A percentile compares a stretch with the other conserved stretches of the same genome.
phyloP scores from a whole-genome alignment of 768 basidiomycete genomes.

The Tylopilus cervinicoccineus region DNA sequence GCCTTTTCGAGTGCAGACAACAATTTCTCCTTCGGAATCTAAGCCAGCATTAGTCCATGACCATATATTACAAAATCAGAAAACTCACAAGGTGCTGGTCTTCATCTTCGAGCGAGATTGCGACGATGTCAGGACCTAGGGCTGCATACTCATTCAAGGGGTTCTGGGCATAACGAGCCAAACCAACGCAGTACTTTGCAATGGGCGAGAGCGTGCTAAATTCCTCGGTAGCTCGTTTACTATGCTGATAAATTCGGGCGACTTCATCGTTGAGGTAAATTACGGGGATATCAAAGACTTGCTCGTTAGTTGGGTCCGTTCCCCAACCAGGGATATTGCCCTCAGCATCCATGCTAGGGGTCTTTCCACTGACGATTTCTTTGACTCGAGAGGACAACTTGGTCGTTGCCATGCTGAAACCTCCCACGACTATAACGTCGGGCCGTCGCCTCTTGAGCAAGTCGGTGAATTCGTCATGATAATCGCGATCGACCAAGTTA shows the following conservation, averaged over 20 bases:
- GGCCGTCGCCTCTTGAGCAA: constrained; percentile 81
- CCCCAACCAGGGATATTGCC: constrained; percentile 22
- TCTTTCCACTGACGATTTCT: constrained; percentile 40
- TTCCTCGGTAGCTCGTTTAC: constrained; percentile 79
- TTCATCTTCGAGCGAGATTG: constrained; percentile 81
- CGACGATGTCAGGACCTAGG: constrained; percentile 76
- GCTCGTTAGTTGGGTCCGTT: constrained; percentile 35
- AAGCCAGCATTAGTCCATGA: constrained; percentile 6
- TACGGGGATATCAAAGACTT: constrained; percentile 60
- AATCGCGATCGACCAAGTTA: constrained; percentile 71
- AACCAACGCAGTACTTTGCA: constrained; percentile 88
- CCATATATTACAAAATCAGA: neutral
- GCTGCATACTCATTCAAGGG: constrained; percentile 94
- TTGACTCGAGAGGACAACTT: constrained; percentile 66
- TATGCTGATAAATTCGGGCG: constrained; percentile 91
- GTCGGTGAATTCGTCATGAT: constrained; percentile 71
- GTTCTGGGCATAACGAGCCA: constrained; percentile 90
- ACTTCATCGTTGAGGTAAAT: constrained; percentile 88
- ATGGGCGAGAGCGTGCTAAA: constrained; percentile 72
- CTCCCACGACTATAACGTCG: constrained; percentile 85
- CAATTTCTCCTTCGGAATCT: constrained; percentile 88
- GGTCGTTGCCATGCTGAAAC: constrained; percentile 78
- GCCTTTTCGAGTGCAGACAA: constrained; percentile 77
- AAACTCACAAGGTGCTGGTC: constrained; percentile 76
- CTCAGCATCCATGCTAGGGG: constrained; percentile 22